These are phyloP conservation scores for Cyclotella distinguenda DNA, from an alignment of 108 stramenopile species.

Conservation along the genomic window DNA sequence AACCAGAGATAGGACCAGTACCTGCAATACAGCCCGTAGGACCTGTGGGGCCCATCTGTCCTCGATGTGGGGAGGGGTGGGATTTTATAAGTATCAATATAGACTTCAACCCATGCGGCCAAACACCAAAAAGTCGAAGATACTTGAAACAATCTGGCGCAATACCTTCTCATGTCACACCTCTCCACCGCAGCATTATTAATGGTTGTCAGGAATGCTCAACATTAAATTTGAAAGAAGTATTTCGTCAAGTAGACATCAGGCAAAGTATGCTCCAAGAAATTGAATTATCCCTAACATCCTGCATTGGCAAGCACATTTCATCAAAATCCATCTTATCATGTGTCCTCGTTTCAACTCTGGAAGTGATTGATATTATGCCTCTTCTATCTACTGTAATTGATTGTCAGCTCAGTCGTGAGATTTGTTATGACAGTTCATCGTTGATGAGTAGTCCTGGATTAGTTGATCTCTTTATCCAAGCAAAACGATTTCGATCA, in stretches of 20 bases:
- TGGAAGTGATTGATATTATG: conserved; percentile 13
- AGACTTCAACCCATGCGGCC: not conserved
- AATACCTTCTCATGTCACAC: conserved; percentile 18
- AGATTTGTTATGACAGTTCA: conserved; percentile 21
- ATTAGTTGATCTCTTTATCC: conserved; percentile 27
- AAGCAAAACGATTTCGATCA: conserved; percentile 17
- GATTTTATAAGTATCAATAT: not conserved
- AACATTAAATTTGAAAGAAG: conserved; percentile 6
- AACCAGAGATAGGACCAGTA: too few species aligned
- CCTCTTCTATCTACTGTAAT: conserved; percentile 19
- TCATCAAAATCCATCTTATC: conserved; percentile 16
- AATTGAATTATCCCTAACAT: conserved; percentile 5
- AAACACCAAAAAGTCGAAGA: not conserved
- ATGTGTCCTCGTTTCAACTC: conserved; percentile 6
- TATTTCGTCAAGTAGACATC: conserved; percentile 17
- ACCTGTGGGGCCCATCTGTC: too few species aligned
- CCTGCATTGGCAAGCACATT: not conserved
- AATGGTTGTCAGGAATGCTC: conserved; percentile 34
- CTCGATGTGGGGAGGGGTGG: not conserved
- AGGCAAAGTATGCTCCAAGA: conserved; percentile 18
- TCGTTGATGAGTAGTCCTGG: conserved; percentile 30
- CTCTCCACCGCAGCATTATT: conserved; percentile 4
- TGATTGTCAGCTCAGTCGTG: conserved; percentile 20
- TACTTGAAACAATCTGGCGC: not conserved
- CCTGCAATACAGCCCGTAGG: too few species aligned